phyloP scores from a whole-genome alignment of 257 asterid species.

The Ligustrum vulgare region DNA sequence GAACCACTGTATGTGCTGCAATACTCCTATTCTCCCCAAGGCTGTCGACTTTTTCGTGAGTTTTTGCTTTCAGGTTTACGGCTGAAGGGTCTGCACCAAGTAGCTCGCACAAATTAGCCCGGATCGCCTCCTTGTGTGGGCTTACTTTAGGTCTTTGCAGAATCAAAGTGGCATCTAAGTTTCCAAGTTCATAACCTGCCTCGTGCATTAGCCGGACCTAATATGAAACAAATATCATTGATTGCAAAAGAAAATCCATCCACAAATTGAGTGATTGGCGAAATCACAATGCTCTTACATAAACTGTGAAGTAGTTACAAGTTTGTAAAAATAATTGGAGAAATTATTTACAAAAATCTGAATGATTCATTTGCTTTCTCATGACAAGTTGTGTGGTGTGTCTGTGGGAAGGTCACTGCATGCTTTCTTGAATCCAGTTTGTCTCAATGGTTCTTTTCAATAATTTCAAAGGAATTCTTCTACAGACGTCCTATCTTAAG shows the following conservation, averaged over 20 bases:
- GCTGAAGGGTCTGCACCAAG: slow-evolving; percentile 80
- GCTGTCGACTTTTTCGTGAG: slow-evolving; percentile 97
- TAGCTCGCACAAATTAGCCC: slow-evolving; percentile 70
- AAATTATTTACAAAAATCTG: not conserved
- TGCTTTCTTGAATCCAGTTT: not conserved
- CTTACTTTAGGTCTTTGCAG: slow-evolving; percentile 91
- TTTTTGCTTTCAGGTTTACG: slow-evolving; percentile 89
- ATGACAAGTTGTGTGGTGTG: not conserved
- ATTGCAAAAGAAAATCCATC: not conserved
- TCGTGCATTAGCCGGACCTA: slow-evolving; percentile 95
- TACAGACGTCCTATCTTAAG: not conserved
- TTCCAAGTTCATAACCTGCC: slow-evolving; percentile 89
- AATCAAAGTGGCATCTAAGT: slow-evolving; percentile 86
- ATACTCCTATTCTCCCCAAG: slow-evolving; percentile 97
- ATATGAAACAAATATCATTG: slow-evolving; percentile 24
- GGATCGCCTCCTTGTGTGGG: slow-evolving; percentile 87
- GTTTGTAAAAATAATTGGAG: not conserved
- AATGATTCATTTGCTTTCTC: not conserved
- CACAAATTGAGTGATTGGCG: not conserved
- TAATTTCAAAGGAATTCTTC: not conserved
- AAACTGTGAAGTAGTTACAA: not conserved
- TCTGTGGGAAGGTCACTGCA: not conserved
- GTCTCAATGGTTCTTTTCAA: not conserved
- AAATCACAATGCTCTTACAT: not conserved
- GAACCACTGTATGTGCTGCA: slow-evolving; percentile 94